Evolutionary conservation across 2,329 filamentous ascomycete genomes (phyloP), one percentile per base, ranked within the genome.

Genomic region (Torrubiellomyces zombiae): DNA sequence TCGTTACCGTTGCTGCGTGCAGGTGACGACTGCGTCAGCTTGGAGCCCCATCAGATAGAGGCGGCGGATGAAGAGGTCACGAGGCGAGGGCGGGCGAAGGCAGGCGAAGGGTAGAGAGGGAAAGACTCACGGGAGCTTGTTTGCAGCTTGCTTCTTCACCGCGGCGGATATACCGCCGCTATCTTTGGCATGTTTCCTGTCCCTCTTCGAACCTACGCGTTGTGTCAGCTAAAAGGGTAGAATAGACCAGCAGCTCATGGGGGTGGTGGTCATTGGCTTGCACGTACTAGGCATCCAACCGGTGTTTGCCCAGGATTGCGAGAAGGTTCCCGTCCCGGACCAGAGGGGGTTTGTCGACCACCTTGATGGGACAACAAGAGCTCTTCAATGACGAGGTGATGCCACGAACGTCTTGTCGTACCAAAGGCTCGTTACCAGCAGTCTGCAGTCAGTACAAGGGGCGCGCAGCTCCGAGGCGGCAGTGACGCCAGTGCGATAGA

Each of bases 101-200:
- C n/a, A n/a, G n/a, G n/a, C n/a, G n/a, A n/a, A n/a, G 18, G 34
- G 24, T 18, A 25, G 27, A 25, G 24, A 23, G 25, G 20, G 24
- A 24, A 26, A 19, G 20, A 56, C 60, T 38, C 53, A 65, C 60
- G 52, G 49, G 48, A 63, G 59, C 47, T 60, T 63, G 40, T 53
- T 55, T 41, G 56, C 50, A 38, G 53, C 53, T 38, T 66, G 58
- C 41, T 57, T 62, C 33, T 56, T 63, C 51, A 64, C 55, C 47
- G 59, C 60, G 23, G 60, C 59, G 37, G 58, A 53, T 39, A 65
- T 60, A 38, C 58, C 56, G 39, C 59, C 56, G 40, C 48, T 50
- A 39, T 64, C 59, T 57, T 55, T 64, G 44, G 54, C 60, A 61
- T 64, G 50, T 50, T 63, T 67, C 46, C 51, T 60, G 40, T 60